Evolutionary conservation across 108 stramenopile genomes (phyloP), one percentile per base, ranked within the genome.

Genomic region (Skeletonema potamos): DNA sequence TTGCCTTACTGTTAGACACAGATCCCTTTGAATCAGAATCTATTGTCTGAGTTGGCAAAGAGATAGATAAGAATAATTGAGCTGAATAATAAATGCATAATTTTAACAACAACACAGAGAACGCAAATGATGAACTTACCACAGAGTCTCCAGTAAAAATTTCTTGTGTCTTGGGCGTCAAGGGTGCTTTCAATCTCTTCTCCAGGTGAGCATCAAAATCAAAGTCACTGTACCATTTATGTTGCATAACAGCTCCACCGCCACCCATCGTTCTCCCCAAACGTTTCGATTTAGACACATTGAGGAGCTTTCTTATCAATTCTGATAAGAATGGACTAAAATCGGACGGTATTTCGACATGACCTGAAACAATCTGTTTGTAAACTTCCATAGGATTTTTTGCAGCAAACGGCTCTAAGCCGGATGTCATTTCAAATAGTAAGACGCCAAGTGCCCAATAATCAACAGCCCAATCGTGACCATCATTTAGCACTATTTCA

Each of bases 231-330:
- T 86, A 93, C 88, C 89, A 93, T 36, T 84, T 80, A 76, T 93
- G 92, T 63, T 90, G 88, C 83, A 90, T 89, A n/a, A 93, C 87
- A 28, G 86, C 89, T n/a, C 76, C 90, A 1, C 83, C 84, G 9
- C 92, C 90, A 43, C 90, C 92, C 66, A 86, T 83, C 12, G 89
- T 90, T 74, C 87, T 88, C 4, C 92, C 92, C 7, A 93, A 66
- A 6, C 92, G 72, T 64, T 93, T 93, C 44, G 73, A 82, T 75
- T 89, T 87, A 34, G 83, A 81, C 41, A 79, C 76, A 58, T 86
- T 91, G 32, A 93, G 79, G 26, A 93, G 77, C 74, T 86, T 88
- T 34, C 70, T 78, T 28, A 91, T 77, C 62, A 93, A 76, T 69
- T 91, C 90, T 26, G 77, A 62, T 1, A 90, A 71, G 2, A 37